Conservation (phyloP, 345 rosid species). For the Zanthoxylum bungeanum region DNA sequence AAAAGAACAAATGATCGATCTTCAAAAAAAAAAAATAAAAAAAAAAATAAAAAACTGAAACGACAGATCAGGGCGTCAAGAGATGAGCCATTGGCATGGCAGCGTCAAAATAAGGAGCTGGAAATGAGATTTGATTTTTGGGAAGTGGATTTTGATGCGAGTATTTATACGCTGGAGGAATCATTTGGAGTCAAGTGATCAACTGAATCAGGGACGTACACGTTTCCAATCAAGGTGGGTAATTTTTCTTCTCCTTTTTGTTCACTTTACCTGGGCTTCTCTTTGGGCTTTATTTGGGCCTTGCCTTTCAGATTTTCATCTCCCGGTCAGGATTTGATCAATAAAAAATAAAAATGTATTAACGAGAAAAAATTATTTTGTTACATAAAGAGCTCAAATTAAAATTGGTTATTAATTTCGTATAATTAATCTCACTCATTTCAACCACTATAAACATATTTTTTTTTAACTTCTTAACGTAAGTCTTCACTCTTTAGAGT, state of each 20-base stretch:
- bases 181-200: constrained; percentile 15
- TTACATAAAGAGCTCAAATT: too few species aligned
- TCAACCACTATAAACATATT: too few species aligned
- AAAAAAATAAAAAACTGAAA: neutral
- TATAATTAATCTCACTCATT: too few species aligned
- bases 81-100: constrained; percentile 2
- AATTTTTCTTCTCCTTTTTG: neutral
- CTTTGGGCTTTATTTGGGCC: neutral
- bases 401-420: too few species aligned
- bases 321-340: too few species aligned
- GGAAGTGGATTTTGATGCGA: neutral
- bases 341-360: too few species aligned
- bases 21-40: neutral
- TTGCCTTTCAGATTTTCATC: neutral
- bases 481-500: too few species aligned
- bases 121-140: neutral
- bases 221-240: constrained; percentile 6
- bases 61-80: neutral
- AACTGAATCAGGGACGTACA: constrained; percentile 33
- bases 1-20: constrained; percentile 2
- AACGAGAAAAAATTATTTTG: too few species aligned
- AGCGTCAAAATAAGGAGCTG: neutral
- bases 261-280: neutral
- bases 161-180: neutral
- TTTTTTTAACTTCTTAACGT: too few species aligned